phyloP scores from a whole-genome alignment of 2,329 filamentous ascomycete species.

The Aspergillus alliaceus region DNA sequence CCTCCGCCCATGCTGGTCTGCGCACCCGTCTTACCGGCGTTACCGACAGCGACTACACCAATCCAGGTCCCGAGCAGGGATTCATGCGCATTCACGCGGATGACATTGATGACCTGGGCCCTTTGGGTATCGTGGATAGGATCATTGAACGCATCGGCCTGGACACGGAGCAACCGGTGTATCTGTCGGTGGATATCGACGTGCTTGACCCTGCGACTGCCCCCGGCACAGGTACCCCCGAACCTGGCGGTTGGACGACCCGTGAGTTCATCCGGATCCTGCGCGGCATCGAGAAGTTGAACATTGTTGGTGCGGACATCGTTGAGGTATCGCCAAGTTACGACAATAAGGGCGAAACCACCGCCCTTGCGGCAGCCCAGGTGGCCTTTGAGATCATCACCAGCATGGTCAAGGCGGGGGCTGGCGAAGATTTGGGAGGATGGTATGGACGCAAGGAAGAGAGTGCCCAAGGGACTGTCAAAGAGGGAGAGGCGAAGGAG shows the following conservation, averaged over 20 bases:
- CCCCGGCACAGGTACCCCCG: constrained; percentile 82
- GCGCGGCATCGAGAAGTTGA: constrained; percentile 76
- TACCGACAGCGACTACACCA: constrained; percentile 67
- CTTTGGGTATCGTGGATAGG: constrained; percentile 64
- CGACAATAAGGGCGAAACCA: constrained; percentile 76
- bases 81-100: constrained; percentile 80
- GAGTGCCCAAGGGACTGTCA: constrained; percentile 11
- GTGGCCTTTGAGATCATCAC: constrained; percentile 84
- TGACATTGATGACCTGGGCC: constrained; percentile 82
- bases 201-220: constrained; percentile 70
- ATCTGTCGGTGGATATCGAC: constrained; percentile 79
- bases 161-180: constrained; percentile 70
- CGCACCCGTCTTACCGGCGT: constrained; percentile 71
- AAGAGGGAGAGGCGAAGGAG: constrained; percentile 8
- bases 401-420: constrained; percentile 49
- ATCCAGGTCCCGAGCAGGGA: constrained; percentile 69
- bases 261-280: constrained; percentile 82
- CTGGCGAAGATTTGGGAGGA: constrained; percentile 39
- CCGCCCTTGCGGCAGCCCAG: constrained; percentile 79
- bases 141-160: constrained; percentile 71
- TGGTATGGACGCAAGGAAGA: constrained; percentile 38
- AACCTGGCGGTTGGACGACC: constrained; percentile 89
- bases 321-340: constrained; percentile 88
- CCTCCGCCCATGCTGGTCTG: constrained; percentile 78
- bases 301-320: constrained; percentile 84